Conservation (phyloP, 208 protist species). For the Trypanosoma grayi region DNA sequence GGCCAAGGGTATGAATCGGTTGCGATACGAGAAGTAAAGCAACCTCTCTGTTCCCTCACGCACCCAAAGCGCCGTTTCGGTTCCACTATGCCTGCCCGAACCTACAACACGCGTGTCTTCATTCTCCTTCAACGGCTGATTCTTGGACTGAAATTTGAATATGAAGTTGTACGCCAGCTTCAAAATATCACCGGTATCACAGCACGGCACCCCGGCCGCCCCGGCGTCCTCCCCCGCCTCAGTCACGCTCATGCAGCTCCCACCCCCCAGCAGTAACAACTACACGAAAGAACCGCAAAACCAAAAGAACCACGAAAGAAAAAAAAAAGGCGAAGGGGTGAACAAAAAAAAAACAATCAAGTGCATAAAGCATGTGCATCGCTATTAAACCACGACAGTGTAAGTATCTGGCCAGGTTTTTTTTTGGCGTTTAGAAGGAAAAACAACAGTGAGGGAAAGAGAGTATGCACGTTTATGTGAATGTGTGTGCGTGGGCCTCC, state of each 20-base stretch:
- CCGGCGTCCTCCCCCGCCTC: neutral
- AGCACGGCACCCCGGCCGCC: conserved; percentile 21
- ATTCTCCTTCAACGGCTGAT: conserved; percentile 20
- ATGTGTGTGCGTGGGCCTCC: no score
- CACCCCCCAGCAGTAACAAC: no score
- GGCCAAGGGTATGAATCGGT: conserved; percentile 50
- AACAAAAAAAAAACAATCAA: neutral
- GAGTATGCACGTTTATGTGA: neutral
- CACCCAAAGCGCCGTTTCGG: conserved; percentile 30
- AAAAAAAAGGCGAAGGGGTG: neutral
- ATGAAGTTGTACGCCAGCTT: conserved; percentile 41
- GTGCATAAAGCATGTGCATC: no score
- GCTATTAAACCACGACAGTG: no score
- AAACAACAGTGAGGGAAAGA: neutral
- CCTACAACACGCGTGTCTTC: conserved; percentile 31
- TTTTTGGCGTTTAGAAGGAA: no score
- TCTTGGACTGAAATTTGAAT: conserved; percentile 14
- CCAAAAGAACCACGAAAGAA: conserved; percentile 5
- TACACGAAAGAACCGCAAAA: neutral
- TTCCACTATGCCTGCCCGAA: conserved; percentile 36
- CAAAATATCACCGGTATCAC: conserved; percentile 35
- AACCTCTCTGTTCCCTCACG: conserved; percentile 29
- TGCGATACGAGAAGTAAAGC: conserved; percentile 85
- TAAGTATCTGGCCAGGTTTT: no score
- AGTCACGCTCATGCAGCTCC: no score